Evolutionary conservation across 192 early-diverging fungal genomes (phyloP).

Genomic region (Backusella macrospora): DNA sequence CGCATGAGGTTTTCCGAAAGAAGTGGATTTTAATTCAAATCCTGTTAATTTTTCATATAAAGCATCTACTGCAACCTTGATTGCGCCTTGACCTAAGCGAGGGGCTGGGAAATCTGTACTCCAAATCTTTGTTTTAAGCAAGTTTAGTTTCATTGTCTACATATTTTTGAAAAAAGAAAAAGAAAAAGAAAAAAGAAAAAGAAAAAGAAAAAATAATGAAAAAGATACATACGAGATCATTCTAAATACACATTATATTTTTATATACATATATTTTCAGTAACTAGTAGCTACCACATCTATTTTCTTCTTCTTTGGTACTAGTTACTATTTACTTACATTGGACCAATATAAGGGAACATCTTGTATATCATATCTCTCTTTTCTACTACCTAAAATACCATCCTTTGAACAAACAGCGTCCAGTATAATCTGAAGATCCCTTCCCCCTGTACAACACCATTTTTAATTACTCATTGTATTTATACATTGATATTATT

Average conservation of each 20-base stretch:
- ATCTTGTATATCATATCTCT: constrained; percentile 44
- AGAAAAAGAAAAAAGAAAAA: not conserved
- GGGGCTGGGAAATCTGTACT: constrained; percentile 80
- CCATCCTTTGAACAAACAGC: constrained; percentile 65
- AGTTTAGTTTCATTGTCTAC: not conserved
- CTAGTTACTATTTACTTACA: constrained; percentile 26
- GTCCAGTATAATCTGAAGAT: constrained; percentile 81
- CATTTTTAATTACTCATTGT: not conserved
- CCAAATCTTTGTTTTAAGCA: constrained; percentile 61
- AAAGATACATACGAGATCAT: constrained; percentile 28
- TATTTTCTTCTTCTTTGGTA: not conserved
- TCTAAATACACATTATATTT: constrained; percentile 26
- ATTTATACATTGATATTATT: not conserved
- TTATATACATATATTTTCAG: not conserved
- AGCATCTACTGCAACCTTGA: constrained; percentile 68
- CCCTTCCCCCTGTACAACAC: constrained; percentile 67
- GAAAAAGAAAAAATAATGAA: not conserved
- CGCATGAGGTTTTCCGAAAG: constrained; percentile 81
- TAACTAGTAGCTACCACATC: not conserved
- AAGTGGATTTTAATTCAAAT: constrained; percentile 59
- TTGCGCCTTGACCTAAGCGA: constrained; percentile 84
- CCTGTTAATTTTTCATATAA: constrained; percentile 63
- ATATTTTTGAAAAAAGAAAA: constrained; percentile 5
- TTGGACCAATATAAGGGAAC: constrained; percentile 84
- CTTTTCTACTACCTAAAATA: constrained; percentile 55